Conservation (phyloP, 352 stramenopile species). For the Albugo candida region DNA sequence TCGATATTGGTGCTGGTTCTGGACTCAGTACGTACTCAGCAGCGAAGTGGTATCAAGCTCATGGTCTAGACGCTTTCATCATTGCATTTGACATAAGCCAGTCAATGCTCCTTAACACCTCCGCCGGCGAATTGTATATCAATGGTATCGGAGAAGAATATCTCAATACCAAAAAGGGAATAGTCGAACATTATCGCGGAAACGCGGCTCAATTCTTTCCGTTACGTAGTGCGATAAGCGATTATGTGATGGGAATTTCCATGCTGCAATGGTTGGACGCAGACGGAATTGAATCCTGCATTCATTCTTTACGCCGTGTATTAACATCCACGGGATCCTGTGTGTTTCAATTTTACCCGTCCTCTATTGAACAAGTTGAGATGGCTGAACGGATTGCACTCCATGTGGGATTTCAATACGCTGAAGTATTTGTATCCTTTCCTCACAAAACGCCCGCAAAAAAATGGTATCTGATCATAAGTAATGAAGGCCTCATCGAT, state of each 20-base stretch:
- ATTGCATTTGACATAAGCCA: slow-evolving; percentile 62
- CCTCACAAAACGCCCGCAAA: slow-evolving; percentile 41
- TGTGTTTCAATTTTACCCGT: slow-evolving; percentile 61
- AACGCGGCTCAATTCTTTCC: slow-evolving; percentile 44
- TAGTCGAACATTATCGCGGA: slow-evolving; percentile 27
- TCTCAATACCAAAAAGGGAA: slow-evolving; percentile 3
- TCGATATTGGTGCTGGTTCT: slow-evolving; percentile 52
- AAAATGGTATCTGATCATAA: slow-evolving; percentile 42
- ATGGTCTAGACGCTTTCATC: slow-evolving; percentile 13
- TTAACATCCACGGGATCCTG: slow-evolving; percentile 6
- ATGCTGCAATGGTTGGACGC: slow-evolving; percentile 70
- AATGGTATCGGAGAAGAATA: slow-evolving; percentile 18
- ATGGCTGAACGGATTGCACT: slow-evolving; percentile 33
- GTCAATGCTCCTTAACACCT: slow-evolving; percentile 40
- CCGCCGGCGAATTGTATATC: background rate
- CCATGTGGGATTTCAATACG: slow-evolving; percentile 23
- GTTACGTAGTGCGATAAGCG: slow-evolving; percentile 19
- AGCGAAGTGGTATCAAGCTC: slow-evolving; percentile 24
- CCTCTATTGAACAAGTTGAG: slow-evolving; percentile 22
- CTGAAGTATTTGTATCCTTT: slow-evolving; percentile 46
- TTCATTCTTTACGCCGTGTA: slow-evolving; percentile 19
- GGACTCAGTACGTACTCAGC: slow-evolving; percentile 40
- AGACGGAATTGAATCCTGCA: slow-evolving; percentile 33
- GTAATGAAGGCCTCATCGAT: background rate
- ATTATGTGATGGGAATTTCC: slow-evolving; percentile 48